phyloP scores from a whole-genome alignment of 1,284 basidiomycete genomes.

The Leccinum angustisporum region DNA sequence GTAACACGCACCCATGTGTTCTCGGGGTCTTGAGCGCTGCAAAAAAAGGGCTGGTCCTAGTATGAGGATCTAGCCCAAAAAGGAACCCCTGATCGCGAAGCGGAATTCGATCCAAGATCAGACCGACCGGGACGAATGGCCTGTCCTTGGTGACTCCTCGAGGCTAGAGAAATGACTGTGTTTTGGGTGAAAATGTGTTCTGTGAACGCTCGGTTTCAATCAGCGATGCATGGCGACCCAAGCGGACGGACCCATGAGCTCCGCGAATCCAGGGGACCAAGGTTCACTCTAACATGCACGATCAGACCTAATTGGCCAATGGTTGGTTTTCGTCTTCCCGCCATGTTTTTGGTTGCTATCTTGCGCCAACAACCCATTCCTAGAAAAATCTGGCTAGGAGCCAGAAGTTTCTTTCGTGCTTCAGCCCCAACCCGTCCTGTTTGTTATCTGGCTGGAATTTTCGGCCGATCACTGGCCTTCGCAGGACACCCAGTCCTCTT shows the following conservation, averaged over 20 bases:
- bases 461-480: slow-evolving; percentile 31
- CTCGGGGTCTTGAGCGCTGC: slow-evolving; percentile 28
- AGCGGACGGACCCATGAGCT: slow-evolving; percentile 35
- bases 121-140: slow-evolving; percentile 13
- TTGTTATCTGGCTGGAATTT: slow-evolving; percentile 27
- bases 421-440: slow-evolving; percentile 28
- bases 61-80: slow-evolving; percentile 29
- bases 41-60: slow-evolving; percentile 25
- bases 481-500: slow-evolving; percentile 12
- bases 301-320: slow-evolving; percentile 35
- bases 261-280: slow-evolving; percentile 34
- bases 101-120: slow-evolving; percentile 28
- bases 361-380: slow-evolving; percentile 28
- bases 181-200: slow-evolving; percentile 21
- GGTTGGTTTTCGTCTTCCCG: slow-evolving; percentile 27
- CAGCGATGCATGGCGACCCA: slow-evolving; percentile 14
- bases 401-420: slow-evolving; percentile 15
- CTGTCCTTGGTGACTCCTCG: slow-evolving; percentile 28
- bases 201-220: slow-evolving; percentile 33
- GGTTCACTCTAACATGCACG: slow-evolving; percentile 28
- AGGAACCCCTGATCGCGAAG: slow-evolving; percentile 25
- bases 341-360: slow-evolving; percentile 36
- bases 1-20: slow-evolving; percentile 29
- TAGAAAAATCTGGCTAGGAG: slow-evolving; percentile 29
- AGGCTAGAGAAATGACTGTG: slow-evolving; percentile 18